Conservation (phyloP, 2,329 filamentous ascomycete species). For the Thielaviopsis euricoi region DNA sequence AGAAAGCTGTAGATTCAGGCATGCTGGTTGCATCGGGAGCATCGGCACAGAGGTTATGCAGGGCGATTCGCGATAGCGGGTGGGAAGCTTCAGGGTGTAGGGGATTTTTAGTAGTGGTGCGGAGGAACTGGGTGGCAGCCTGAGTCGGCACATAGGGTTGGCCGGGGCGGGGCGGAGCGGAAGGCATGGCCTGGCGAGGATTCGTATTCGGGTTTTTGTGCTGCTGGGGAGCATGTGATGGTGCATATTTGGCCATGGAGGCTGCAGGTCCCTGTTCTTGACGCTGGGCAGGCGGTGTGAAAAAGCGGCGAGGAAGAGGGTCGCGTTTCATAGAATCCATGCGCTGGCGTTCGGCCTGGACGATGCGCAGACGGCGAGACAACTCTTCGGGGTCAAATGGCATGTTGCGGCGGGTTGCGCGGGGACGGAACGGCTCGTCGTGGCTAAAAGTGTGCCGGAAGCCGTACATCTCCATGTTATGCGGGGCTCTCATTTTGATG, state of each 20-base stretch:
- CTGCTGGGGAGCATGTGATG: no score
- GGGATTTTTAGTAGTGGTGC: not conserved
- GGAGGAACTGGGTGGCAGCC: no score
- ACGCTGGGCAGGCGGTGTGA: not conserved
- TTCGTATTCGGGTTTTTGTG: no score
- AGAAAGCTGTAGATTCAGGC: no score
- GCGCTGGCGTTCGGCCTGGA: conserved; percentile 33
- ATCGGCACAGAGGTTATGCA: not conserved
- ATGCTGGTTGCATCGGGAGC: no score
- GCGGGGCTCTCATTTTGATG: conserved; percentile 5
- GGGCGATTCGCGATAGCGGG: not conserved
- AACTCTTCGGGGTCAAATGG: conserved; percentile 39
- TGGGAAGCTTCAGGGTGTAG: not conserved
- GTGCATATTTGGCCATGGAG: not conserved
- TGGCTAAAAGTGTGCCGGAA: conserved; percentile 7
- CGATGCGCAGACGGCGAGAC: conserved; percentile 31
- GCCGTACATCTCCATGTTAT: not conserved
- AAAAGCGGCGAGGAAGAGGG: conserved; percentile 7
- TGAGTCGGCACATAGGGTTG: no score
- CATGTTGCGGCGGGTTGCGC: conserved; percentile 7
- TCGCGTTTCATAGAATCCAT: conserved; percentile 12
- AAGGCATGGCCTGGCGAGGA: no score
- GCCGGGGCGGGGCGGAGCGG: no score
- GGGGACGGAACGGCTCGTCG: conserved; percentile 15
- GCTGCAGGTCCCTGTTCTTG: conserved; percentile 12